Conservation (phyloP, 1,284 basidiomycete species). For the Fomitiporia mediterranea region DNA sequence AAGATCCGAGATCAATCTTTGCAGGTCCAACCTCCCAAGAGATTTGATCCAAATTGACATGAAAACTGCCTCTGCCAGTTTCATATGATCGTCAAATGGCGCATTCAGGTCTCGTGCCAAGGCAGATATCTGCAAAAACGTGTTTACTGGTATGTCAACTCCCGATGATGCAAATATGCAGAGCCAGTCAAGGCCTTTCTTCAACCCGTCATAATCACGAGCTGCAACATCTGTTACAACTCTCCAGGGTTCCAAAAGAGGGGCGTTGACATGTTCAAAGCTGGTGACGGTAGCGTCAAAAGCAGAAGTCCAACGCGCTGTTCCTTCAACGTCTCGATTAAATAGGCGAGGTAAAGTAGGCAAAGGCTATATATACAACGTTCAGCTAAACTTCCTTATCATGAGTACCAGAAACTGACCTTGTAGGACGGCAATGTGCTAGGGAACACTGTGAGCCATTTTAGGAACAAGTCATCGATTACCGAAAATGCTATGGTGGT, state of each 20-base stretch:
- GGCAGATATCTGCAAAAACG: conserved; percentile 44
- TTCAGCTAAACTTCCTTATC: conserved; percentile 17
- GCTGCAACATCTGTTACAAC: conserved; percentile 44
- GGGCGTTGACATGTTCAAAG: conserved; percentile 16
- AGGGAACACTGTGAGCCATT: conserved; percentile 55
- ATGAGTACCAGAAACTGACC: conserved; percentile 29
- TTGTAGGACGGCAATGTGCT: conserved; percentile 32
- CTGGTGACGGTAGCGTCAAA: conserved; percentile 16
- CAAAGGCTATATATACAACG: conserved; percentile 37
- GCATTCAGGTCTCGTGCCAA: conserved; percentile 38
- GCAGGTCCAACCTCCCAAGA: conserved; percentile 52
- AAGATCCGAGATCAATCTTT: conserved; percentile 43
- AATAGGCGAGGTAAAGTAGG: conserved; percentile 56
- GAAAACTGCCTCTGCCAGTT: conserved; percentile 46
- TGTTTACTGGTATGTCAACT: conserved; percentile 54
- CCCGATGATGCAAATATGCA: conserved; percentile 62
- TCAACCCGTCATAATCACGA: conserved; percentile 41
- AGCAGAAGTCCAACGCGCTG: conserved; percentile 13
- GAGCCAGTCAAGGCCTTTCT: conserved; percentile 57
- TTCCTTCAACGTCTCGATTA: conserved; percentile 44
- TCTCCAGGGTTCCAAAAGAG: conserved; percentile 51
- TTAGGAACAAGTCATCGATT: conserved; percentile 57
- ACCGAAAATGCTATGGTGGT: conserved; percentile 52
- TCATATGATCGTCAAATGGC: conserved; percentile 40
- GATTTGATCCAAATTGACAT: conserved; percentile 51